Conservation (phyloP, 441 rosid species). For the Pelargonium fulgidum region DNA sequence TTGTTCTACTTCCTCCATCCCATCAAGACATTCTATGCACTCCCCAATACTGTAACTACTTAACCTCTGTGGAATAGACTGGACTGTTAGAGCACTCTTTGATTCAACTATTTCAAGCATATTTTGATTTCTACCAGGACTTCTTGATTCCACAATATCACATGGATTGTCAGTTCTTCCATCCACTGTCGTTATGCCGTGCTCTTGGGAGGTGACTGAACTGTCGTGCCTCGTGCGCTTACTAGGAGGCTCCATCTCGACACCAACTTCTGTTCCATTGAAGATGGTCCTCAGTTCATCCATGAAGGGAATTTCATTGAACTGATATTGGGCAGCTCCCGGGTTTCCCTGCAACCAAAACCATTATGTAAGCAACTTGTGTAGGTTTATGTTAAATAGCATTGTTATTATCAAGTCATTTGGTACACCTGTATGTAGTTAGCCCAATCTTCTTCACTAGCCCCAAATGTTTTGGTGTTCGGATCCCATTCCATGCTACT, state of each 20-base stretch:
- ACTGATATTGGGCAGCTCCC: conserved; percentile 32
- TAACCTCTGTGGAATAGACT: conserved; percentile 17
- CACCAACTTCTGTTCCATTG: conserved; percentile 24
- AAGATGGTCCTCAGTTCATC: conserved; percentile 40
- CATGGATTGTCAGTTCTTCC: conserved; percentile 13
- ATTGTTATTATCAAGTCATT: neutral
- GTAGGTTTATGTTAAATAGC: neutral
- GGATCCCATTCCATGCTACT: conserved; percentile 44
- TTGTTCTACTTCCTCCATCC: conserved; percentile 40
- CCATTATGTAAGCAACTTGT: no score
- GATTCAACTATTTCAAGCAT: no score
- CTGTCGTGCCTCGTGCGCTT: conserved; percentile 23
- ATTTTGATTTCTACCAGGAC: conserved; percentile 3
- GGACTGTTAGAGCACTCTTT: conserved; percentile 24
- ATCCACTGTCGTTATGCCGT: no score
- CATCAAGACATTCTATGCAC: conserved; percentile 42
- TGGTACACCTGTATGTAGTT: conserved; percentile 27
- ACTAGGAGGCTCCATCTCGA: conserved; percentile 25
- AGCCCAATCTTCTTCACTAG: conserved; percentile 40
- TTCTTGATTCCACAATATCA: conserved; percentile 24
- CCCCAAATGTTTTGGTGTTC: conserved; percentile 27
- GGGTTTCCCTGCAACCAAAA: conserved; percentile 31
- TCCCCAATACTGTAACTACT: conserved; percentile 31
- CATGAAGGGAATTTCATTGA: conserved; percentile 25
- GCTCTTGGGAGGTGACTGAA: conserved; percentile 9